A percentile compares a stretch with the other conserved stretches of the same genome.
Evolutionary conservation across 768 basidiomycete genomes (phyloP).

Genomic region (Mycena crocata): DNA sequence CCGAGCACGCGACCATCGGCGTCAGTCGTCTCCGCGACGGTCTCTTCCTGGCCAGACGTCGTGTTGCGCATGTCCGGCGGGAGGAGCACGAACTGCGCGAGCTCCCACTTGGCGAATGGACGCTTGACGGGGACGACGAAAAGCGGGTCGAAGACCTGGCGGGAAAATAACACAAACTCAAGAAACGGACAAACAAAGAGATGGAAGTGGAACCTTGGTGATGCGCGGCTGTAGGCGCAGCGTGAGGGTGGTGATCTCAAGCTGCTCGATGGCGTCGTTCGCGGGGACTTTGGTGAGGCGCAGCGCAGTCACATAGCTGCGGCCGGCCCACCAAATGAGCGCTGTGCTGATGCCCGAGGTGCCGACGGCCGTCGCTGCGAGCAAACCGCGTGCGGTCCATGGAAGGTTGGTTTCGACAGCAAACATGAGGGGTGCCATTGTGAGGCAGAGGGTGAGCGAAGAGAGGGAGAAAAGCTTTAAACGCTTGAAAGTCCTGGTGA

Average conservation of each 20-base stretch:
- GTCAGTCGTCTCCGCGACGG: conserved; percentile 81
- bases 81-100: conserved; percentile 65
- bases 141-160: conserved; percentile 74
- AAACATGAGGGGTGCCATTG: conserved; percentile 85
- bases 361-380: conserved; percentile 76
- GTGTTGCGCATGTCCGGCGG: conserved; percentile 53
- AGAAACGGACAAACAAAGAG: not conserved
- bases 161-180: not conserved
- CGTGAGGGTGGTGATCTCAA: conserved; percentile 79
- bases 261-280: conserved; percentile 58
- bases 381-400: conserved; percentile 69
- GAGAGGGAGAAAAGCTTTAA: conserved; percentile 88
- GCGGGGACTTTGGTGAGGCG: conserved; percentile 60
- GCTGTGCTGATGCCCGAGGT: conserved; percentile 82
- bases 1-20: conserved; percentile 71
- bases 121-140: conserved; percentile 76
- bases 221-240: conserved; percentile 67
- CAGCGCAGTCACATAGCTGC: conserved; percentile 79
- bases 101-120: conserved; percentile 86
- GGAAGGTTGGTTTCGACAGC: conserved; percentile 84
- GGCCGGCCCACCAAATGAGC: conserved; percentile 76
- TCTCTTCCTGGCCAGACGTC: conserved; percentile 70
- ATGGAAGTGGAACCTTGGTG: conserved; percentile 62
- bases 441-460: conserved; percentile 75
- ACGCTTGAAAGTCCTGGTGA: conserved; percentile 76